These are phyloP conservation scores for Myriosclerotinia curreyana DNA, from an alignment of 2,329 filamentous ascomycete species.

Conservation along the genomic window DNA sequence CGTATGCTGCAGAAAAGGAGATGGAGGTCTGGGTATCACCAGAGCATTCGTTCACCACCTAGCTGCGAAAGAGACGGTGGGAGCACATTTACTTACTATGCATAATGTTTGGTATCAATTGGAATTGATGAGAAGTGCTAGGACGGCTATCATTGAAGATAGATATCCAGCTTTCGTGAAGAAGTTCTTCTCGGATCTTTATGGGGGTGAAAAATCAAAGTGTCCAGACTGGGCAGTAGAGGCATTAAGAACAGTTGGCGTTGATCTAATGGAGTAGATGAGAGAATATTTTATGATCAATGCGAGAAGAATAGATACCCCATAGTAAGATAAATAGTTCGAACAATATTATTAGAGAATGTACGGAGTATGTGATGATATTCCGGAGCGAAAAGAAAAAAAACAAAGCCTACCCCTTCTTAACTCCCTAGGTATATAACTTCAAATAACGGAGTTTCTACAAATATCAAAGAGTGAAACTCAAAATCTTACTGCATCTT, in stretches of 20 bases:
- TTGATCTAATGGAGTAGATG: constrained; percentile 58
- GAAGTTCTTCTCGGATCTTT: constrained; percentile 73
- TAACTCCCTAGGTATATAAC: background rate
- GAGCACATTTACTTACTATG: constrained; percentile 79
- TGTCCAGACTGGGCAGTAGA: constrained; percentile 84
- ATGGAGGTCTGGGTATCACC: constrained; percentile 77
- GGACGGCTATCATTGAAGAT: constrained; percentile 78
- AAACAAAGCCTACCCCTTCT: constrained; percentile 1
- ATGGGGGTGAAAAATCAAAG: constrained; percentile 57
- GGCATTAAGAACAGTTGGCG: constrained; percentile 73
- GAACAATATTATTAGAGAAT: background rate
- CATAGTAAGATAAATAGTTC: constrained; percentile 4
- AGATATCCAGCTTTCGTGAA: constrained; percentile 73
- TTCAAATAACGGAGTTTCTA: constrained; percentile 11
- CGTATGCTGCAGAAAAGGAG: constrained; percentile 65
- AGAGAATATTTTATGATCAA: constrained; percentile 3
- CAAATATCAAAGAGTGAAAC: background rate
- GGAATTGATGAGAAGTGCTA: constrained; percentile 71
- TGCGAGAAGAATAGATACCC: constrained; percentile 16
- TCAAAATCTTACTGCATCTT: background rate
- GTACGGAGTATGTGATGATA: too few relatives aligned
- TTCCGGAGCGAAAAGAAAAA: too few relatives aligned
- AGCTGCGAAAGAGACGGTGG: constrained; percentile 89
- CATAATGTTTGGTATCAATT: constrained; percentile 96
- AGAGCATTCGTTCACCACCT: constrained; percentile 89